phyloP scores from a whole-genome alignment of 176 grass and related monocot species.

The Bothriochloa decipiens region DNA sequence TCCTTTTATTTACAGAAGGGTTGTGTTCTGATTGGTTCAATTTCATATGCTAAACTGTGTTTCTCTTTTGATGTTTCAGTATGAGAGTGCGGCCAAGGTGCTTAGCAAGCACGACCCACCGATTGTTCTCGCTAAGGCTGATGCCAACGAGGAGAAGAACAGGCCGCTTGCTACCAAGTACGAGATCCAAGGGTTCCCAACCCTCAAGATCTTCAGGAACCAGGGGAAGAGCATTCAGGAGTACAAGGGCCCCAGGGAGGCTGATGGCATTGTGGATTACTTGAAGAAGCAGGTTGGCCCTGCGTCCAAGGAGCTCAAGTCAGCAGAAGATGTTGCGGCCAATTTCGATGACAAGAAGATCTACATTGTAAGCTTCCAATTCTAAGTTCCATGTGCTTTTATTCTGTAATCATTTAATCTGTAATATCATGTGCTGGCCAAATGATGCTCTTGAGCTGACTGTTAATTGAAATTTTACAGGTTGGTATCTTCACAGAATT shows the following conservation, averaged over 20 bases:
- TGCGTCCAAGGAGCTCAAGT: constrained; percentile 81
- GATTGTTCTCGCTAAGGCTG: constrained; percentile 87
- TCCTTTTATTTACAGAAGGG: too few relatives aligned
- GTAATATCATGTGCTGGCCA: not conserved
- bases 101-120: constrained; percentile 79
- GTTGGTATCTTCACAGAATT: constrained; percentile 82
- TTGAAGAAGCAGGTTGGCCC: constrained; percentile 96
- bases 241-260: constrained; percentile 89
- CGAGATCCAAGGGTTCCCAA: constrained; percentile 85
- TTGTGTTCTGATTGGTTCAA: not conserved
- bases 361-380: constrained; percentile 62
- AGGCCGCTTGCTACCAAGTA: constrained; percentile 68
- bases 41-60: not conserved
- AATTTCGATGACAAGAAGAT: constrained; percentile 64
- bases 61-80: constrained; percentile 59
- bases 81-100: constrained; percentile 81
- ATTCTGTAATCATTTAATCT: not conserved
- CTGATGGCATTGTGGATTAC: constrained; percentile 90
- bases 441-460: not conserved
- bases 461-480: constrained; percentile 39
- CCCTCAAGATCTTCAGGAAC: constrained; percentile 93
- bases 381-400: not conserved
- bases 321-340: constrained; percentile 53
- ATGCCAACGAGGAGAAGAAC: constrained; percentile 81
- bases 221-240: constrained; percentile 73